Evolutionary conservation across 768 basidiomycete genomes (phyloP).

Genomic region (Termitomyces titanicus): DNA sequence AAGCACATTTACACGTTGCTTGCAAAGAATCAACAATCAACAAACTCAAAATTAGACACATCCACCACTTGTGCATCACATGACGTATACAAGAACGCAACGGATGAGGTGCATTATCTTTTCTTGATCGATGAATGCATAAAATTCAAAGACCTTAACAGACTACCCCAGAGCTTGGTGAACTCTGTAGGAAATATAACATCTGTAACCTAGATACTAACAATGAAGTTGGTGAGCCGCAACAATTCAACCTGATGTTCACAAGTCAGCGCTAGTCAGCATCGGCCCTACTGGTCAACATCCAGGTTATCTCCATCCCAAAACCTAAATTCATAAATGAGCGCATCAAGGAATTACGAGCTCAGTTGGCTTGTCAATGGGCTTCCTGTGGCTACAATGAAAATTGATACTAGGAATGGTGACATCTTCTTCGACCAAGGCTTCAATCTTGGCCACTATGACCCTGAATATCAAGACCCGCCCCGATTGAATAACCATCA

Average conservation of each 20-base stretch:
- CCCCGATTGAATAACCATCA: constrained; percentile 93
- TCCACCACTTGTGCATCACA: constrained; percentile 29
- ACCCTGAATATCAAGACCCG: constrained; percentile 47
- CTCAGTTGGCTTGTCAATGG: constrained; percentile 96
- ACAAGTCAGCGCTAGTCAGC: too few species aligned
- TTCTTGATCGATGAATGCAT: too few species aligned
- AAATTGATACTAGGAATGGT: constrained; percentile 70
- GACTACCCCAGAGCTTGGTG: constrained; percentile 84
- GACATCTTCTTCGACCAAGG: constrained; percentile 92
- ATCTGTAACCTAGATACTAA: constrained; percentile 90
- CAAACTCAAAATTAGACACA: constrained; percentile 37
- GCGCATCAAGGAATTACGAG: constrained; percentile 85
- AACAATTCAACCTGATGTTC: constrained; percentile 99
- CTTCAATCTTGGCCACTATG: constrained; percentile 85
- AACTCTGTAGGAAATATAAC: constrained; percentile 74
- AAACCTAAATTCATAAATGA: constrained; percentile 90
- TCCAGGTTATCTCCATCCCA: constrained; percentile 90
- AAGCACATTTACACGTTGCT: constrained; percentile 17
- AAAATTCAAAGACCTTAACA: too few species aligned
- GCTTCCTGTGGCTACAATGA: constrained; percentile 92
- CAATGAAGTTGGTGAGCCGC: constrained; percentile 90
- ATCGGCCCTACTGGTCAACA: constrained; percentile 98
- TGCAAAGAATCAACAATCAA: too few species aligned
- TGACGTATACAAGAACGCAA: constrained; percentile 15
- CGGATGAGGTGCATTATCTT: too few species aligned